phyloP scores from a whole-genome alignment of 1,139 yeast genomes.

The Blastobotrys ciferrii region DNA sequence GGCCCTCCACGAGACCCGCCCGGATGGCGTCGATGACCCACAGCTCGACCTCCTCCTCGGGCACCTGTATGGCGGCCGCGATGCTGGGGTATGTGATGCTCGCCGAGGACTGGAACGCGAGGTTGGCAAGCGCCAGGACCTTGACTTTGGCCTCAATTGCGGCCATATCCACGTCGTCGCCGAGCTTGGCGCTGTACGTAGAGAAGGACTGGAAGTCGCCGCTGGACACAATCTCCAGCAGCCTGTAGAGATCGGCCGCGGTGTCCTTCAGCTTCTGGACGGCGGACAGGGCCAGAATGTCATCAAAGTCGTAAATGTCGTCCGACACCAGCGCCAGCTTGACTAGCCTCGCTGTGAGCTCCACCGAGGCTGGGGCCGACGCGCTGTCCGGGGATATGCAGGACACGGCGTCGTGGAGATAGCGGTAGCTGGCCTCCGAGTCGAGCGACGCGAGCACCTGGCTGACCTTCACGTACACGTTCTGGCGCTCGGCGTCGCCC shows the following conservation, averaged over 20 bases:
- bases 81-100: slow-evolving; percentile 37
- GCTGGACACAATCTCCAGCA: slow-evolving; percentile 34
- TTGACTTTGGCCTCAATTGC: slow-evolving; percentile 31
- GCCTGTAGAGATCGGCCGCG: slow-evolving; percentile 26
- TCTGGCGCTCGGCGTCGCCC: slow-evolving; percentile 29
- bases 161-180: slow-evolving; percentile 26
- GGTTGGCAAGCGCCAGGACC: slow-evolving; percentile 30
- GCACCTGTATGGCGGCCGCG: slow-evolving; percentile 35
- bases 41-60: slow-evolving; percentile 39
- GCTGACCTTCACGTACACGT: slow-evolving; percentile 33
- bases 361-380: slow-evolving; percentile 17
- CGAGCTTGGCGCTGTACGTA: slow-evolving; percentile 17
- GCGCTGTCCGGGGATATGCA: slow-evolving; percentile 5
- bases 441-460: slow-evolving; percentile 29
- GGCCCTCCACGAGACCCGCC: slow-evolving; percentile 45
- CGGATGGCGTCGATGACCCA: slow-evolving; percentile 45
- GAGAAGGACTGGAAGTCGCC: slow-evolving; percentile 36
- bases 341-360: slow-evolving; percentile 32
- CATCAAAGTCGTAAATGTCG: slow-evolving; percentile 36
- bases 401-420: slow-evolving; percentile 34
- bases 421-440: slow-evolving; percentile 30
- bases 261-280: slow-evolving; percentile 30
- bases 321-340: slow-evolving; percentile 30
- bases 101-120: slow-evolving; percentile 26
- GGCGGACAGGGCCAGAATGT: slow-evolving; percentile 34